Evolutionary conservation across 1,284 basidiomycete species (phyloP).

Genomic region (Cutaneotrichosporon dermatis): DNA sequence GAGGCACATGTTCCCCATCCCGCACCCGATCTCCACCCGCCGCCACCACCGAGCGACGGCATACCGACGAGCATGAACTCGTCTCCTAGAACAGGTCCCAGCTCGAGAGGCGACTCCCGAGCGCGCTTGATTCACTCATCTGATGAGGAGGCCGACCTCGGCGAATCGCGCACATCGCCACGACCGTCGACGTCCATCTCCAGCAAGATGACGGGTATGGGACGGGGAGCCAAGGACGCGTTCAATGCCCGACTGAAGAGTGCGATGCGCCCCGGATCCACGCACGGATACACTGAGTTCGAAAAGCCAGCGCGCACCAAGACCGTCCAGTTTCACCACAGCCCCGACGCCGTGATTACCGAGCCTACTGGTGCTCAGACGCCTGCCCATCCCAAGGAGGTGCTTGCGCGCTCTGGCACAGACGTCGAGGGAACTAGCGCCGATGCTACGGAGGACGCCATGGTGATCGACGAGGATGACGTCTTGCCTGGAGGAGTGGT

Average conservation of each 20-base stretch:
- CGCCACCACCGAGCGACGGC: background rate
- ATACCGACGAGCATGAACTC: slow-evolving; percentile 2
- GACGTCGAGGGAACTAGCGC: slow-evolving; percentile 40
- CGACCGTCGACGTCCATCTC: background rate
- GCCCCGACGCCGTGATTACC: slow-evolving; percentile 7
- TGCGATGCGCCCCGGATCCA: background rate
- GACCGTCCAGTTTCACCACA: slow-evolving; percentile 41
- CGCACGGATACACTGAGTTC: background rate
- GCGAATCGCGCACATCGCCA: background rate
- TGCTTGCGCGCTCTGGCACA: slow-evolving; percentile 36
- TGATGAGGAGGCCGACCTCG: slow-evolving; percentile 11
- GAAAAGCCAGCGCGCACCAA: slow-evolving; percentile 15
- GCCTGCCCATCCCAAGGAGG: slow-evolving; percentile 37
- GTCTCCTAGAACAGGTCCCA: background rate
- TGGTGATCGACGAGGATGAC: slow-evolving; percentile 20
- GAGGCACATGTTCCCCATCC: slow-evolving; percentile 1
- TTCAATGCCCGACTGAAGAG: slow-evolving; percentile 11
- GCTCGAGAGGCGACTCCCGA: slow-evolving; percentile 1
- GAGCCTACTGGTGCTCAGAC: slow-evolving; percentile 27
- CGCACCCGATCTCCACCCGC: background rate
- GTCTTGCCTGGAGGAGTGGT: slow-evolving; percentile 32
- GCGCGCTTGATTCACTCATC: slow-evolving; percentile 6
- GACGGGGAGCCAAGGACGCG: too few species aligned
- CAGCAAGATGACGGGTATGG: too few species aligned
- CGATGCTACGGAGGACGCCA: slow-evolving; percentile 29